A percentile compares a stretch with the other conserved stretches of the same genome.
These are phyloP conservation scores for Saturnispora mendoncae DNA, from an alignment of 805 yeast genomes.

Conservation along the genomic window DNA sequence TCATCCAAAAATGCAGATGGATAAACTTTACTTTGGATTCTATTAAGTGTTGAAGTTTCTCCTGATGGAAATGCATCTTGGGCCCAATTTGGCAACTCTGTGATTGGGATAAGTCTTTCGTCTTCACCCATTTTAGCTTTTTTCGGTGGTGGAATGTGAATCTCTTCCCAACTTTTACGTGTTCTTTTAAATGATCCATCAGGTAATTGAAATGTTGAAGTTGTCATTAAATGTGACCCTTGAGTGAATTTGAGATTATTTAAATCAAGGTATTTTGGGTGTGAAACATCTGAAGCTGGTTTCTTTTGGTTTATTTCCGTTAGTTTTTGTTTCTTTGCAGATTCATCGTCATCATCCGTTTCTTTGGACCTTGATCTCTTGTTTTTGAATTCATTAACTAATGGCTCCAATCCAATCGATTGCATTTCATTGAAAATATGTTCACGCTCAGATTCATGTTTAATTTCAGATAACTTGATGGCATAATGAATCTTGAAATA, in stretches of 20 bases:
- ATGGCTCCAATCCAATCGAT: conserved; percentile 30
- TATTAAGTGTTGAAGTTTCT: conserved; percentile 61
- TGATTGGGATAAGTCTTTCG: conserved; percentile 44
- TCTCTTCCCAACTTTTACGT: conserved; percentile 72
- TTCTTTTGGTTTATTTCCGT: conserved; percentile 2
- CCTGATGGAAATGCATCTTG: conserved; percentile 60
- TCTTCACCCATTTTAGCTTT: conserved; percentile 27
- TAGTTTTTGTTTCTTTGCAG: conserved; percentile 11
- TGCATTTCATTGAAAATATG: conserved; percentile 37
- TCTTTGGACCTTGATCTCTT: conserved; percentile 6
- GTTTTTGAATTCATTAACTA: conserved; percentile 36
- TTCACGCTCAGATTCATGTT: conserved; percentile 27
- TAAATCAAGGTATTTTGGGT: conserved; percentile 54
- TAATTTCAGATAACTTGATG: conserved; percentile 17
- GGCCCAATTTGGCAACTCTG: conserved; percentile 75
- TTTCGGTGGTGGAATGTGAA: conserved; percentile 82
- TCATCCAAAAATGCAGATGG: conserved; percentile 71
- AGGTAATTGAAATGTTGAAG: conserved; percentile 65
- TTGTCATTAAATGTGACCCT: conserved; percentile 61
- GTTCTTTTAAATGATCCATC: conserved; percentile 73
- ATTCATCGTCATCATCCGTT: neutral
- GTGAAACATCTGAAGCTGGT: conserved; percentile 14
- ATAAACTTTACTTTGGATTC: conserved; percentile 75
- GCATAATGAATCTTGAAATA: conserved; percentile 24
- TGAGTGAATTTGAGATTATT: conserved; percentile 59